phyloP scores from a whole-genome alignment of 2,329 filamentous ascomycete genomes.

The Epichloe sp. region DNA sequence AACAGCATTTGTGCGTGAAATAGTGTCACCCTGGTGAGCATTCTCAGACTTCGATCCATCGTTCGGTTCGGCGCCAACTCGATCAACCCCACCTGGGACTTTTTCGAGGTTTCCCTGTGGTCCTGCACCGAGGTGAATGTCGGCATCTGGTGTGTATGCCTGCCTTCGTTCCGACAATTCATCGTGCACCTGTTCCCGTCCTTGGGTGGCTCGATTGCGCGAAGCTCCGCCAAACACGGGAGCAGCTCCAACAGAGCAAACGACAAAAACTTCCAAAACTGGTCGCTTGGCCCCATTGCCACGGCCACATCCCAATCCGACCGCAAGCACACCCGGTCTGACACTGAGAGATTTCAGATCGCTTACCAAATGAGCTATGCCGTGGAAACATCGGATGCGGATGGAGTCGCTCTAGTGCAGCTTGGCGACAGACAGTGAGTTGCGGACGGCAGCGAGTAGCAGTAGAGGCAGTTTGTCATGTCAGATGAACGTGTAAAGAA shows the following conservation, averaged over 20 bases:
- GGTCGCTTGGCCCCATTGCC: background rate
- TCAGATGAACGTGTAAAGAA: no score
- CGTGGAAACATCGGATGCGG: background rate
- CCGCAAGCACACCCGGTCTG: background rate
- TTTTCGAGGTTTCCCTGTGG: slow-evolving; percentile 13
- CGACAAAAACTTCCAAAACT: background rate
- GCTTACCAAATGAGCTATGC: slow-evolving; percentile 1
- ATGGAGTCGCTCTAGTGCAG: slow-evolving; percentile 1
- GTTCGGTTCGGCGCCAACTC: slow-evolving; percentile 10
- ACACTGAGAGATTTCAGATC: background rate
- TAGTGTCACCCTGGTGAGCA: slow-evolving; percentile 15
- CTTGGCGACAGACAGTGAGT: background rate
- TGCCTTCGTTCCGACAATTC: slow-evolving; percentile 1
- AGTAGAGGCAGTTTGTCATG: background rate
- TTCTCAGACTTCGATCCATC: slow-evolving; percentile 11
- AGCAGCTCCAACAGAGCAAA: background rate
- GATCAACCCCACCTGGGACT: slow-evolving; percentile 14
- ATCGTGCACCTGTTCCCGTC: slow-evolving; percentile 7
- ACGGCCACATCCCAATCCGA: background rate
- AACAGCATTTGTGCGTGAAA: background rate
- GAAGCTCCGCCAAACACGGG: background rate
- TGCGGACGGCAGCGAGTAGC: background rate
- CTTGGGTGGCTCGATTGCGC: background rate
- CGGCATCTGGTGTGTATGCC: slow-evolving; percentile 12
- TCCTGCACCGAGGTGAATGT: slow-evolving; percentile 14